Evolutionary conservation across 2,329 filamentous ascomycete species (phyloP).

Genomic region (Pseudogymnoascus sp.): DNA sequence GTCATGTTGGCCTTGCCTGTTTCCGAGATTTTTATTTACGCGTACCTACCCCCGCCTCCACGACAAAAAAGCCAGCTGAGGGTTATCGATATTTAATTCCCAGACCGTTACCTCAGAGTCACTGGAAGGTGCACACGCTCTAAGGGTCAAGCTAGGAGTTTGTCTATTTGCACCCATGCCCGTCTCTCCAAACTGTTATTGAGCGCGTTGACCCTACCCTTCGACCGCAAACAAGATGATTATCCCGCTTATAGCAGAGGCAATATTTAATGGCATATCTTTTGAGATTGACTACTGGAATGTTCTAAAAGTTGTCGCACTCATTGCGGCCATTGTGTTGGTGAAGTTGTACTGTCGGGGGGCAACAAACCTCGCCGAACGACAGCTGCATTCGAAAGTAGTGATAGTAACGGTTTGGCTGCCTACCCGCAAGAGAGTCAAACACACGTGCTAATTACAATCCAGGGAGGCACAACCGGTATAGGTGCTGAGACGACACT

Average conservation of each 20-base stretch:
- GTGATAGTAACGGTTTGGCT: constrained; percentile 71
- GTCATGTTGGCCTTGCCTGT: constrained; percentile 5
- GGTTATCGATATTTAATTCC: background rate
- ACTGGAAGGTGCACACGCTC: background rate
- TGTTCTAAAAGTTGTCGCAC: constrained; percentile 43
- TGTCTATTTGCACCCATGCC: background rate
- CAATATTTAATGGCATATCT: constrained; percentile 17
- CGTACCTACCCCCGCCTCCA: background rate
- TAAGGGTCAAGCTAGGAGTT: background rate
- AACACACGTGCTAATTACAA: constrained; percentile 17
- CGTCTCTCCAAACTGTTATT: background rate
- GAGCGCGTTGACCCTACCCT: background rate
- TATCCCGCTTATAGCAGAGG: constrained; percentile 23
- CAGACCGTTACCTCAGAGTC: background rate
- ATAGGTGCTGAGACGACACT: constrained; percentile 72
- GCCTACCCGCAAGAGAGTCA: background rate
- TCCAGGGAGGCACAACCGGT: constrained; percentile 77
- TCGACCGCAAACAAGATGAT: constrained; percentile 20
- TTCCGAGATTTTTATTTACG: constrained; percentile 16
- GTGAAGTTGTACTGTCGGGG: constrained; percentile 75
- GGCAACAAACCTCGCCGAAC: constrained; percentile 62
- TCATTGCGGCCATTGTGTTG: constrained; percentile 43
- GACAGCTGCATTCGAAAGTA: constrained; percentile 86
- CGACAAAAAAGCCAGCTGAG: background rate
- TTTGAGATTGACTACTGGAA: constrained; percentile 29